Evolutionary conservation across 2,329 filamentous ascomycete species (phyloP), one percentile per base, ranked within the genome.

Genomic region (Xylariaceae sp.): DNA sequence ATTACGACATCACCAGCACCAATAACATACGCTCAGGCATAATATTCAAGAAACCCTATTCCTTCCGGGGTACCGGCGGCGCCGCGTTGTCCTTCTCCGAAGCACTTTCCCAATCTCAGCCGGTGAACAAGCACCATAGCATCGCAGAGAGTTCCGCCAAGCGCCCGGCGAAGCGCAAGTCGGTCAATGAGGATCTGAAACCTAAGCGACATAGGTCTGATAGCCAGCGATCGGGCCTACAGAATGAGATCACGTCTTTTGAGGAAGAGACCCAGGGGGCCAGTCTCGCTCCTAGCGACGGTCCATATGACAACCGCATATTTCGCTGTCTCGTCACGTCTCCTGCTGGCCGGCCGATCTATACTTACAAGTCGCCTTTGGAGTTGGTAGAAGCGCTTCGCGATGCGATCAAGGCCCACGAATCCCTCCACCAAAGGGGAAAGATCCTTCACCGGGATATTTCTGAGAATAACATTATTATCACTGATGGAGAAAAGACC

Each of bases 381-480:
- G 67, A 69, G 49, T 56, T 68, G 13, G 52, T 70, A 48, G 18
- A 63, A 45, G 66, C 62, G 13, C 62, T 69, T 56, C 57, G 59
- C 52, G 64, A 69, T 63, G 56, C 64, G 55, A 64, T 69, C 57
- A 65, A 61, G 18, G 63, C 64, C 34, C 68, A 68, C 54, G 58
- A 60, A 53, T 70, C 66, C 48, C 66, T 70, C 3, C 64, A 37
- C 51, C 35, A 56, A 35, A 51, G 66, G 23, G 67, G 62, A 13
- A 55, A 55, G 17, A 65, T 70, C 50, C 65, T 70, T 55, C 66
- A 70, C 55, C 63, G 62, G 60, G 67, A 68, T 52, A 63, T 70
- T 53, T 69, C 63, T 1, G 37, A 55, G 0, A 62, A 63, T 2
- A 69, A 69, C 35, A 64, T 68, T 2, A 63, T 68, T 30, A 68